phyloP scores from a whole-genome alignment of 1,139 yeast genomes.

The Candida gigantensis region DNA sequence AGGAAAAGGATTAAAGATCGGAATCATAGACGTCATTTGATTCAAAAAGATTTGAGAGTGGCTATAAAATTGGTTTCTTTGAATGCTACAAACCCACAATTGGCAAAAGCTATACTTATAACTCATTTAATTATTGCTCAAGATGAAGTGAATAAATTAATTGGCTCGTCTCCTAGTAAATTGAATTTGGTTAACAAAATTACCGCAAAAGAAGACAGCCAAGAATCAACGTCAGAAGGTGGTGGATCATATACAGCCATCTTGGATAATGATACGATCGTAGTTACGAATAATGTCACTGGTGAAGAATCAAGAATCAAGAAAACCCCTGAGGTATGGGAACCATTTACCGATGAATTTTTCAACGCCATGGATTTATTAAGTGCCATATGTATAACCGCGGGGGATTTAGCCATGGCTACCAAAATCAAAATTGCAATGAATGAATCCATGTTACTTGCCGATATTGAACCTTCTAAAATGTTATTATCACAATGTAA shows the following conservation, averaged over 20 bases:
- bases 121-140: constrained; percentile 70
- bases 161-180: constrained; percentile 7
- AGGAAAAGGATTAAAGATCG: constrained; percentile 24
- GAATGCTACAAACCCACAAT: constrained; percentile 49
- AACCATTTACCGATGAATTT: constrained; percentile 73
- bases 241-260: constrained; percentile 17
- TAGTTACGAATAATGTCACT: constrained; percentile 16
- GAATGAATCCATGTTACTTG: constrained; percentile 71
- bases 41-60: constrained; percentile 71
- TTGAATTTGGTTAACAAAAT: constrained; percentile 10
- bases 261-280: constrained; percentile 20
- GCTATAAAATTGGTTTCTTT: constrained; percentile 67
- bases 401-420: constrained; percentile 68
- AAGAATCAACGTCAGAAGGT: too few relatives aligned
- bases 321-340: constrained; percentile 56
- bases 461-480: constrained; percentile 68
- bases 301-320: constrained; percentile 22
- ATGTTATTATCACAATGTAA: constrained; percentile 68
- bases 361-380: constrained; percentile 72
- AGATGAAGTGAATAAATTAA: constrained; percentile 34
- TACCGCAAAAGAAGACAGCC: constrained; percentile 1
- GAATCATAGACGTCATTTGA: constrained; percentile 53
- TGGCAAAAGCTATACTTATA: constrained; percentile 59
- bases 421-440: constrained; percentile 64
- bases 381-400: constrained; percentile 64